Conservation (phyloP, 257 asterid species). For the Anisodus tanguticus region DNA sequence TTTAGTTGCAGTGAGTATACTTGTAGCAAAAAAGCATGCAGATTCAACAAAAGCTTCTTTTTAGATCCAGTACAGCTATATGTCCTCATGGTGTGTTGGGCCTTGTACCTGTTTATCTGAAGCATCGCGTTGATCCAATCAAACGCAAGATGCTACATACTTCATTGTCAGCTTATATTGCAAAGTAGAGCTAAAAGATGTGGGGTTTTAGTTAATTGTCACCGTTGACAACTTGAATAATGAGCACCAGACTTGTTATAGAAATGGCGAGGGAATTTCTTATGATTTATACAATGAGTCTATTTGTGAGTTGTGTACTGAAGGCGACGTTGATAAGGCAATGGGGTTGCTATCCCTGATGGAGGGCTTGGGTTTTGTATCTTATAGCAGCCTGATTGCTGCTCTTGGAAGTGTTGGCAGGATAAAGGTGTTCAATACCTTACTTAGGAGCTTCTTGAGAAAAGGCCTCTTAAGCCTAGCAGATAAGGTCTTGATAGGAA, state of each 20-base stretch:
- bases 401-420: slow-evolving; percentile 77
- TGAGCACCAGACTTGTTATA: slow-evolving; percentile 26
- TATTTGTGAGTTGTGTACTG: slow-evolving; percentile 63
- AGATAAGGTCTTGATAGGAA: slow-evolving; percentile 52
- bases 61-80: slow-evolving; percentile 18
- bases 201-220: slow-evolving; percentile 25
- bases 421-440: slow-evolving; percentile 52
- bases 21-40: background rate
- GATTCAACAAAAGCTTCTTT: background rate
- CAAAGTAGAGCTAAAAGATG: slow-evolving; percentile 22
- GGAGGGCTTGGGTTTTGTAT: slow-evolving; percentile 68
- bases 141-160: background rate
- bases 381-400: slow-evolving; percentile 58
- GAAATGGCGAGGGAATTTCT: slow-evolving; percentile 57
- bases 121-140: background rate
- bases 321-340: slow-evolving; percentile 71
- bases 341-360: slow-evolving; percentile 70
- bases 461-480: slow-evolving; percentile 65
- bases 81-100: slow-evolving; percentile 8
- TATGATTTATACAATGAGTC: slow-evolving; percentile 54
- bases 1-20: background rate
- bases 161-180: background rate
- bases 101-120: slow-evolving; percentile 10
- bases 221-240: slow-evolving; percentile 5
- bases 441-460: slow-evolving; percentile 70